Evolutionary conservation across 257 asterid species (phyloP), one percentile per base, ranked within the genome.

Genomic region (Echium plantagineum): DNA sequence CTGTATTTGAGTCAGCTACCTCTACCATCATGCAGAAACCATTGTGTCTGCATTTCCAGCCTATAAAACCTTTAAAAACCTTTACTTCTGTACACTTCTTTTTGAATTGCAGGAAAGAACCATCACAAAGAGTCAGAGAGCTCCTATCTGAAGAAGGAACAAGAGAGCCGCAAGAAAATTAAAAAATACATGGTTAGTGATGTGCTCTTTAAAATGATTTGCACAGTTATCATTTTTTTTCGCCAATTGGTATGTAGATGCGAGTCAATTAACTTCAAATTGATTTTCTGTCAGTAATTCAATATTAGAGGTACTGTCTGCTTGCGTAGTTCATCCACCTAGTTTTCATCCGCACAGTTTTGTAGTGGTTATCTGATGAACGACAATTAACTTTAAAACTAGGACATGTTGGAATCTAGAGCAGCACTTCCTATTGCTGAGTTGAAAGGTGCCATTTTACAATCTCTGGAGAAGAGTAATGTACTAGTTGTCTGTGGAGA

Each of bases 401-500:
- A 91, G 98, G 97, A 72, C 68, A 85, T 88, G 95, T 68, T 84
- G 72, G 80, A 80, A 66, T 73, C 81, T 46, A 81, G 98, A 78
- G 78, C 83, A 32, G 56, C 79, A 74, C 98, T 91, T 75, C 98
- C 97, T 74, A 84, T 91, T 71, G 76, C 90, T 66, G 93, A 79
- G 70, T 64, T 83, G 79, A 91, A 81, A 76, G 86, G 77, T 62
- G 79, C 88, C 52, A 81, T 91, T 66, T 68, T 91, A 63, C 79
- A 63, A 72, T 75, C 78, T 61, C 89, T 91, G 49, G 86, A 79
- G 71, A 81, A 79, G 71, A 91, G 78, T 65, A 75, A 80, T 68
- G 96, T 85, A 68, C 75, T 89, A 74, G 96, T 91, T 66, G 80
- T 91, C 71, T 88, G 85, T 71, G 98, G 98, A 54, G 98, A 91